Conservation (phyloP, 768 basidiomycete genomes). For the Macrocybe gigantea region DNA sequence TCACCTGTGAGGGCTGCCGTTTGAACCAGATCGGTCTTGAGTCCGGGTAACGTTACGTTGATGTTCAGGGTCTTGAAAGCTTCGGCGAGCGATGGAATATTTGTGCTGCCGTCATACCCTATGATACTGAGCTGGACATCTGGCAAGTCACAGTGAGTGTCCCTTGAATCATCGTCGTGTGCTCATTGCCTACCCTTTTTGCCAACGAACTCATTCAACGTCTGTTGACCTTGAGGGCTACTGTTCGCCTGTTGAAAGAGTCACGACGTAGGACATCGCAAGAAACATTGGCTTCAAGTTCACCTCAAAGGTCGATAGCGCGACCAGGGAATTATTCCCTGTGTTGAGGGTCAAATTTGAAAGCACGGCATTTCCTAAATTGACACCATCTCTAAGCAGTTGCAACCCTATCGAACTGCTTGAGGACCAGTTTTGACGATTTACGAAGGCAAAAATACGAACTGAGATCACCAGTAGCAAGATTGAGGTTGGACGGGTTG, state of each 20-base stretch:
- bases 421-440: background rate
- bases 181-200: constrained; percentile 36
- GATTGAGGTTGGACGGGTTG: constrained; percentile 65
- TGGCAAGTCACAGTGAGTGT: constrained; percentile 11
- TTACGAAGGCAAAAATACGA: constrained; percentile 14
- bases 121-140: constrained; percentile 52
- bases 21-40: constrained; percentile 50
- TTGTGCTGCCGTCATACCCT: constrained; percentile 57
- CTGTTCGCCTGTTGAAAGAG: constrained; percentile 43
- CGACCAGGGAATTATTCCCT: constrained; percentile 53
- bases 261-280: constrained; percentile 5
- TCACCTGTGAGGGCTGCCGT: constrained; percentile 51
- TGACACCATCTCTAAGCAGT: constrained; percentile 41
- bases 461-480: constrained; percentile 61
- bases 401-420: constrained; percentile 39
- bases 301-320: constrained; percentile 48
- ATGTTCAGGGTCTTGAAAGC: constrained; percentile 61
- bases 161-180: background rate
- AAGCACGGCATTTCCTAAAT: constrained; percentile 56
- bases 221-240: constrained; percentile 52
- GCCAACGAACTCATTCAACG: constrained; percentile 63
- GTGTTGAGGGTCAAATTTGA: constrained; percentile 52
- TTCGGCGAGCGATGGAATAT: constrained; percentile 47
- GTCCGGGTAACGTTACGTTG: constrained; percentile 50
- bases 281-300: constrained; percentile 14